These are phyloP conservation scores for Ascosphaera aggregata DNA, from an alignment of 2,329 filamentous ascomycete genomes.

Conservation along the genomic window DNA sequence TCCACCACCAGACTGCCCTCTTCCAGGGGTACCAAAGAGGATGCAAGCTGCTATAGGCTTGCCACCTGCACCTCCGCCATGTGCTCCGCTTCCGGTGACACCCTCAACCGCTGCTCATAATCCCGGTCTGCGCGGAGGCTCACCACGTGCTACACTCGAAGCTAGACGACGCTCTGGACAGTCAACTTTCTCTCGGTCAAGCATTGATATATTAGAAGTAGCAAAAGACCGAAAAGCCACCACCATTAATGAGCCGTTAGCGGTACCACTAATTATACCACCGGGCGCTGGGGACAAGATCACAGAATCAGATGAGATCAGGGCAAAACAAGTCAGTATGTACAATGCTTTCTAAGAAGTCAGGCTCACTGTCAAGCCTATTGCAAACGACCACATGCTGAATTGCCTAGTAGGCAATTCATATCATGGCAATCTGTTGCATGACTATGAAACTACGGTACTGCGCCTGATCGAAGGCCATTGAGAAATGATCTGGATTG, in stretches of 20 bases:
- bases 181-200: not conserved
- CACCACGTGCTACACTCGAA: not conserved
- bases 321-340: conserved; percentile 4
- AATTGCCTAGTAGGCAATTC: too few relatives aligned
- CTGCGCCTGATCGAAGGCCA: too few relatives aligned
- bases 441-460: too few relatives aligned
- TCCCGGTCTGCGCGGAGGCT: not conserved
- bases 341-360: conserved; percentile 3
- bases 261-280: not conserved
- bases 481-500: too few relatives aligned
- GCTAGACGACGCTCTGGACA: not conserved
- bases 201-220: not conserved
- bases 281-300: not conserved
- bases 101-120: not conserved
- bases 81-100: not conserved
- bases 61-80: not conserved
- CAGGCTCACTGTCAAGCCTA: too few relatives aligned
- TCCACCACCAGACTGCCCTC: conserved; percentile 10
- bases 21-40: conserved; percentile 8
- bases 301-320: not conserved
- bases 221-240: not conserved
- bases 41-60: conserved; percentile 1
- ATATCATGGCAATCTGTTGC: too few relatives aligned
- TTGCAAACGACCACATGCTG: too few relatives aligned
- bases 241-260: not conserved